Conservation (phyloP, 2,329 filamentous ascomycete species). For the Neodidymelliopsis sp. region DNA sequence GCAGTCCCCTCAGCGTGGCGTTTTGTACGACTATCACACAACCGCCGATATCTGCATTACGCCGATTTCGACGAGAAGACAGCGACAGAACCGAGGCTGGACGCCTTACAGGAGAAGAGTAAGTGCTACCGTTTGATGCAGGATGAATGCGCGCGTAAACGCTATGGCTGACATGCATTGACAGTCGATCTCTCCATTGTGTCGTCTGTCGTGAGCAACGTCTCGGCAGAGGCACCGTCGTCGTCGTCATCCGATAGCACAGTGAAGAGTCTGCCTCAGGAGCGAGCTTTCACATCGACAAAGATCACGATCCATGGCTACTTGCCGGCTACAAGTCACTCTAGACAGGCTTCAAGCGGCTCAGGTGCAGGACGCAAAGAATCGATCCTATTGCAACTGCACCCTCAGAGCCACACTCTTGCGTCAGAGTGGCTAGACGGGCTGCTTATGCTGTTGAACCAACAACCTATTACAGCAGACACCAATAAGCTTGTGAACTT, state of each 20-base stretch:
- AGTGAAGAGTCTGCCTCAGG: constrained; percentile 46
- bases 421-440: constrained; percentile 98
- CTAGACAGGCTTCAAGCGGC: constrained; percentile 40
- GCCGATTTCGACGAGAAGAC: constrained; percentile 77
- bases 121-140: constrained; percentile 36
- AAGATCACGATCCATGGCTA: constrained; percentile 93
- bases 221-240: constrained; percentile 69
- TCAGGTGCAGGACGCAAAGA: constrained; percentile 62
- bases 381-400: constrained; percentile 78
- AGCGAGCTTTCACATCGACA: constrained; percentile 62
- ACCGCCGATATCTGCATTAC: constrained; percentile 88
- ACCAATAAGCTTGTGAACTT: constrained; percentile 88
- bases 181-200: constrained; percentile 82
- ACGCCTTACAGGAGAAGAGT: constrained; percentile 77
- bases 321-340: constrained; percentile 45
- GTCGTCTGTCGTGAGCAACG: constrained; percentile 92
- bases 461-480: constrained; percentile 95
- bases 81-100: constrained; percentile 72
- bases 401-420: constrained; percentile 79
- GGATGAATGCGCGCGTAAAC: constrained; percentile 25
- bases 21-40: constrained; percentile 88
- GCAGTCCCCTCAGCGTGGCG: constrained; percentile 70
- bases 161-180: constrained; percentile 37
- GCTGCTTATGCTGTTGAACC: constrained; percentile 90
- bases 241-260: constrained; percentile 58